phyloP scores from a whole-genome alignment of 306 rosid species.

The Fragaria iinumae region DNA sequence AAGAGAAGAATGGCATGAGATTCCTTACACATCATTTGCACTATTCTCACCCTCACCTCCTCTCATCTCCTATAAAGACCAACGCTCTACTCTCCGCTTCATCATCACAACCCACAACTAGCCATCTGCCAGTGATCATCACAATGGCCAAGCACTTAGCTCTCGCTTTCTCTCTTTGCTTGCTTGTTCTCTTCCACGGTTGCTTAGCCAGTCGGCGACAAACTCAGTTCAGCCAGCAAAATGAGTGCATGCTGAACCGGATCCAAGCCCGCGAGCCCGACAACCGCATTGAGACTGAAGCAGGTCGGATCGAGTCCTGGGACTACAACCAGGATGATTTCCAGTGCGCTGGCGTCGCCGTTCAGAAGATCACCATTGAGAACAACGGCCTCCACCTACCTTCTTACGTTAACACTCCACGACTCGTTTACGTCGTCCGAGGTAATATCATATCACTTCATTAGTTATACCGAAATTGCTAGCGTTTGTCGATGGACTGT shows the following conservation, averaged over 20 bases:
- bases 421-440: conserved; percentile 33
- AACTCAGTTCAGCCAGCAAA: background rate
- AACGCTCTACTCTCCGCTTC: background rate
- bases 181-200: conserved; percentile 37
- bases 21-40: background rate
- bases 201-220: conserved; percentile 26
- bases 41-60: background rate
- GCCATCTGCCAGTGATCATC: background rate
- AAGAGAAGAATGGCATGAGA: conserved; percentile 25
- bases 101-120: background rate
- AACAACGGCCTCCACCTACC: conserved; percentile 51
- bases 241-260: conserved; percentile 34
- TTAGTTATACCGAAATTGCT: background rate
- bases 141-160: conserved; percentile 39
- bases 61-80: background rate
- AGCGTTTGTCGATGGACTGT: background rate
- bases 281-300: conserved; percentile 38
- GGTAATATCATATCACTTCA: conserved; percentile 14
- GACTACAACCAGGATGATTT: conserved; percentile 40
- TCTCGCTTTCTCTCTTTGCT: conserved; percentile 42
- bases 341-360: conserved; percentile 43
- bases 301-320: conserved; percentile 46
- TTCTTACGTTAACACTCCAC: conserved; percentile 40
- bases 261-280: conserved; percentile 45
- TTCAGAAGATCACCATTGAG: conserved; percentile 30